Evolutionary conservation across 2,329 filamentous ascomycete genomes (phyloP), one percentile per base, ranked within the genome.

Genomic region (Chaetomium sp.): DNA sequence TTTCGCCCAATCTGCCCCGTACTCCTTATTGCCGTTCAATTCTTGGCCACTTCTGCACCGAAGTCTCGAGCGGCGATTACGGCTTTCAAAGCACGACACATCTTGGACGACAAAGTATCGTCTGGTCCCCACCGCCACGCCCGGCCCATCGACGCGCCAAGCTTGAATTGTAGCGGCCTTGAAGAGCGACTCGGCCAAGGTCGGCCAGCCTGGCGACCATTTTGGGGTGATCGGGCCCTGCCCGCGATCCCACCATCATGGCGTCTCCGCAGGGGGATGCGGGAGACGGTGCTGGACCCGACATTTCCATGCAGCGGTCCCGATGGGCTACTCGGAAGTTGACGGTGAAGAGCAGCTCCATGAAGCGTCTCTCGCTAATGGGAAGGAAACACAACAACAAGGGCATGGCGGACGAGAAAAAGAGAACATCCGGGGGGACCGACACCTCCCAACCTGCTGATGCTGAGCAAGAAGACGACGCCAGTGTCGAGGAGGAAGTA

Each of bases 301-400:
- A 67, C 42, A 53, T 65, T 16, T 51, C 70, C 31, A 69, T 65
- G 25, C 92, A 94, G 75, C 85, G 93, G 74, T 88, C 95, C 77
- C 85, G 95, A 87, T 98, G 95, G 95, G 94, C 95, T 21, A 98
- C 95, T n/a, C 91, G 93, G 74, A 91, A 92, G 76, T 86, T 91
- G 77, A 88, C 88, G 16, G 87, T 91, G 72, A 85, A 88, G 74
- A 91, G 88, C 75, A 92, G 90, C 69, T 82, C 84, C 71, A 84
- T 86, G 75, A 98, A 97, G 83, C 88, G 95, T 68, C 81, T 89
- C 64, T 95, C 91, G 54, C 88, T 98, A 68, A 86, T 95, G 72
- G 88, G 90, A 72, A 89, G 93, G 71, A 82, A 88, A 74, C 86
- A 91, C 75, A 86, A 85, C 75, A 88, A 85, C 75, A 88, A 85